Conservation (phyloP, 2,329 filamentous ascomycete species). For the Aspergillus sojae region DNA sequence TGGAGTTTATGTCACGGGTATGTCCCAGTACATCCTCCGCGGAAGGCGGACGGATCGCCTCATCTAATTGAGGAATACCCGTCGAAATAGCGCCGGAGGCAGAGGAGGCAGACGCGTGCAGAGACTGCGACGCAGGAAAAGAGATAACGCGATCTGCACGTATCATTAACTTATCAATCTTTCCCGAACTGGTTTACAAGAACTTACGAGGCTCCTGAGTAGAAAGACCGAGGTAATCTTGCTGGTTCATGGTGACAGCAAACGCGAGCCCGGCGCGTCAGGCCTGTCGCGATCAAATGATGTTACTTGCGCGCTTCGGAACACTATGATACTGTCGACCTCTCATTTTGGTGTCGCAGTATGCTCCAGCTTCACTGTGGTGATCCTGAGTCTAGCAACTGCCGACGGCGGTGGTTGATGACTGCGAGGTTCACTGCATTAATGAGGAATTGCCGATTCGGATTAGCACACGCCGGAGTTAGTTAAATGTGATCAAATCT, state of each 20-base stretch:
- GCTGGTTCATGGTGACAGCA: not conserved
- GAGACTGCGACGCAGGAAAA: constrained; percentile 41
- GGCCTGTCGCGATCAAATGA: not conserved
- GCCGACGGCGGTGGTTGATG: not conserved
- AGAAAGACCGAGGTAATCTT: constrained; percentile 13
- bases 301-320: not conserved
- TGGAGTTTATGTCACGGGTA: constrained; percentile 24
- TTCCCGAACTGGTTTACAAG: not conserved
- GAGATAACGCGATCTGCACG: constrained; percentile 34
- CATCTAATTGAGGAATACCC: constrained; percentile 53
- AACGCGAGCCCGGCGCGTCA: not conserved
- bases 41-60: constrained; percentile 23
- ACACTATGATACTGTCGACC: not conserved
- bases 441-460: not conserved
- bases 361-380: not conserved
- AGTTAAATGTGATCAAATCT: not conserved
- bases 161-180: constrained; percentile 6
- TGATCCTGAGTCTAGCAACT: not conserved
- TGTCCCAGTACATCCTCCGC: constrained; percentile 20
- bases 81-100: constrained; percentile 37
- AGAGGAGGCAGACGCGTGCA: constrained; percentile 31
- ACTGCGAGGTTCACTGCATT: not conserved
- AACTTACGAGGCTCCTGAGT: constrained; percentile 34
- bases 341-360: constrained; percentile 4
- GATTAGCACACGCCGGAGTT: not conserved